phyloP scores from a whole-genome alignment of 257 asterid species.

The Nicotiana sylvestris region DNA sequence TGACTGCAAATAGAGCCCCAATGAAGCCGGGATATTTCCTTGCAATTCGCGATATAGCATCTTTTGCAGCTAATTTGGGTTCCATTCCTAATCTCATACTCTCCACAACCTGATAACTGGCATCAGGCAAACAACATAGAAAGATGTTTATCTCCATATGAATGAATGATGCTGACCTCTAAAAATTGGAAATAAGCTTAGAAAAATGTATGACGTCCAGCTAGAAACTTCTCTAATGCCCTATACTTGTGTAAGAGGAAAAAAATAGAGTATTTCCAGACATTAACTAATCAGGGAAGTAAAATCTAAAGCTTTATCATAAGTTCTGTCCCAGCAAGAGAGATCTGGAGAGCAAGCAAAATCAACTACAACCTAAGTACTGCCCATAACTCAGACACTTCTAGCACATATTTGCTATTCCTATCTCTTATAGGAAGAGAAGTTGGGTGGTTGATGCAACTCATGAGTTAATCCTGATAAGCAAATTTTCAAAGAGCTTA shows the following conservation, averaged over 20 bases:
- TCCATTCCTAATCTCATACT: constrained; percentile 95
- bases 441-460: background rate
- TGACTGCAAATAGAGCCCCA: constrained; percentile 83
- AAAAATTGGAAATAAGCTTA: background rate
- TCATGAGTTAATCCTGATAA: background rate
- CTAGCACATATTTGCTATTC: background rate
- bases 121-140: background rate
- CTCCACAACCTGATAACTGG: constrained; percentile 95
- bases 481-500: background rate
- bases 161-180: background rate
- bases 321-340: background rate
- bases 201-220: background rate
- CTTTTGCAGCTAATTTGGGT: constrained; percentile 83
- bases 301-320: background rate
- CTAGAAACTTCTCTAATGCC: background rate
- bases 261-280: background rate
- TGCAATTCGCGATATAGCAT: constrained; percentile 72
- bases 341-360: background rate
- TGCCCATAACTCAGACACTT: background rate
- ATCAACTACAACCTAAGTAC: background rate
- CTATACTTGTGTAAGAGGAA: background rate
- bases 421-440: background rate
- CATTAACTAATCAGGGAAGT: background rate
- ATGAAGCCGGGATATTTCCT: constrained; percentile 69
- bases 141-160: background rate